Evolutionary conservation across 2,329 filamentous ascomycete species (phyloP), one percentile per base, ranked within the genome.

Genomic region (Trichoderma citrinoviride): DNA sequence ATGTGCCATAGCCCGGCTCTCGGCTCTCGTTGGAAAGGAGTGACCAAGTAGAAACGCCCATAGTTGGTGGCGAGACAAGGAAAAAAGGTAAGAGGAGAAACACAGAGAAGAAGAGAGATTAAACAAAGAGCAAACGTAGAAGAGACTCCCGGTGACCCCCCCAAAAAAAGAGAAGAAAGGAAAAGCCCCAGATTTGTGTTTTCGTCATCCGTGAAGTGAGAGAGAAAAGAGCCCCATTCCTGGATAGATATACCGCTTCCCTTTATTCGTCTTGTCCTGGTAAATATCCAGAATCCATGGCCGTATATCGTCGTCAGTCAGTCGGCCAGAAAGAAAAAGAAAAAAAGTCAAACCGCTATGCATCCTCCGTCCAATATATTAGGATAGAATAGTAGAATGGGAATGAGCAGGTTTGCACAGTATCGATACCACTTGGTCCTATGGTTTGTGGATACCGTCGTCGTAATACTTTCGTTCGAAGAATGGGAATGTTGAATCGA

Each of bases 221-320:
- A 44, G n/a, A 44, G 41, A 37, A 60, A 54, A 46, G 58, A 56
- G 47, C 41, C 37, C 46, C 27, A 25, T 46, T 33, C 57, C 29
- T 23, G 50, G 44, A 50, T 55, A 33, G 43, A 46, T 44, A 37
- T 54, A 66, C 49, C 54, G 44, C 49, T 40, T 12, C 37, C 37
- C 56, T n/a, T 29, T 50, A 37, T 29, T 62, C 57, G 57, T 52
- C 33, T 52, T 40, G 57, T 62, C 40, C 50, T 49, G 63, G 62
- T n/a, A 41, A 63, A 65, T 67, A 67, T 67, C 66, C 66, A 67
- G 57, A 67, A 65, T 49, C 60, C 46, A 65, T 44, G 49, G 40
- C 58, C 40, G 37, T 25, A 19, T 61, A 49, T 40, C 43, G 49
- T 54, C 58, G 47, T 53, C n/a, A 19, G 19, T 17, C 23, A 23